Evolutionary conservation across 192 early-diverging fungal species (phyloP).

Genomic region (Allomyces arbusculus): DNA sequence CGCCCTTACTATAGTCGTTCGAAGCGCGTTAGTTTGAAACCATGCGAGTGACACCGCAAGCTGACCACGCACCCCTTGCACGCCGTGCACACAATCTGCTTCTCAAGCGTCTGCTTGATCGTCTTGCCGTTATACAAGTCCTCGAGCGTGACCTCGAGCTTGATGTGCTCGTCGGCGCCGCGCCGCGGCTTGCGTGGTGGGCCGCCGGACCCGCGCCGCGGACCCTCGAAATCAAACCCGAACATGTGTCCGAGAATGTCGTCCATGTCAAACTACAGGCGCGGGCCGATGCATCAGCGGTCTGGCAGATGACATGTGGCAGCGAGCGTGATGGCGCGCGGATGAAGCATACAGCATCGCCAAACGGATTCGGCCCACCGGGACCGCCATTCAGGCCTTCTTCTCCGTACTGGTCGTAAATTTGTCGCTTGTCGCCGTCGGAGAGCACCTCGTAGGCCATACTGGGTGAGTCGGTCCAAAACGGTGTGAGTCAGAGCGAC

Average conservation of each 20-base stretch:
- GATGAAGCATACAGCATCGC: conserved; percentile 18
- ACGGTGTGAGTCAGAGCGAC: too few relatives aligned
- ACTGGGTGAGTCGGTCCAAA: too few relatives aligned
- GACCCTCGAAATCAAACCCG: too few relatives aligned
- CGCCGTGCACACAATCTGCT: conserved; percentile 44
- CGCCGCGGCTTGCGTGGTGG: too few relatives aligned
- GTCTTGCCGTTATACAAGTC: conserved; percentile 56
- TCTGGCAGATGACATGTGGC: too few relatives aligned
- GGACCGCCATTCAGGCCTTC: conserved; percentile 53
- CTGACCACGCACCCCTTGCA: conserved; percentile 32
- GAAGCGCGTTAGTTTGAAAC: not conserved
- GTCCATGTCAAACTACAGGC: not conserved
- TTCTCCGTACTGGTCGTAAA: conserved; percentile 84
- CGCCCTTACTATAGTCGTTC: conserved; percentile 51
- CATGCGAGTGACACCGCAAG: not conserved
- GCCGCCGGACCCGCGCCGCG: too few relatives aligned
- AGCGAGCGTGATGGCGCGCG: too few relatives aligned
- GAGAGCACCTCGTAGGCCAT: conserved; percentile 64
- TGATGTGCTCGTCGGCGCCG: conserved; percentile 10
- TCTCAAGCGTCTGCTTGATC: conserved; percentile 41
- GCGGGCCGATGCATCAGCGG: too few relatives aligned
- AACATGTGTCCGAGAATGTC: not conserved
- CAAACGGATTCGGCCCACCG: conserved; percentile 53
- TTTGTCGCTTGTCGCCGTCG: conserved; percentile 53
- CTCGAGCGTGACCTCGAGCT: conserved; percentile 41